These are phyloP conservation scores for Scenedesmus sp. DNA, from an alignment of 163 green algal genomes.

Conservation along the genomic window DNA sequence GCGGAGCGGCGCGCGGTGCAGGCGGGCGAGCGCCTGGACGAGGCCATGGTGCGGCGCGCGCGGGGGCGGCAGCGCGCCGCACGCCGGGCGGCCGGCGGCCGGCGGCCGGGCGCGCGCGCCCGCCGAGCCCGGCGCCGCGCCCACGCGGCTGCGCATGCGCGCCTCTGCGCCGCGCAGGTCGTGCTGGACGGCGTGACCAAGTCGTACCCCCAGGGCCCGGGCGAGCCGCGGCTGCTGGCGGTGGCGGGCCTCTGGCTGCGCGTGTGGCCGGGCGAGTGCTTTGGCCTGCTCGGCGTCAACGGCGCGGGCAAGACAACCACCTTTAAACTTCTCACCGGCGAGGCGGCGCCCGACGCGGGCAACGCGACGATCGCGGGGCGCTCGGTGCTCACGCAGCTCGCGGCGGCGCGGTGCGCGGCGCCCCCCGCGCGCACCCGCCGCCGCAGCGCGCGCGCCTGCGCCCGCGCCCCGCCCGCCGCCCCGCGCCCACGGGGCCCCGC, in stretches of 20 bases:
- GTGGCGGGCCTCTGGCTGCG: constrained; percentile 78
- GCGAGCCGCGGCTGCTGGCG: constrained; percentile 58
- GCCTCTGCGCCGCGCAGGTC: constrained; percentile 46
- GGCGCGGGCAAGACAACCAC: constrained; percentile 93
- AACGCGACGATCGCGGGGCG: constrained; percentile 65
- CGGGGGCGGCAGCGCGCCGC: too few species aligned
- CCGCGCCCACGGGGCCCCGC: not conserved
- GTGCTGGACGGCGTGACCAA: constrained; percentile 71
- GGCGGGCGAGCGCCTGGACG: constrained; percentile 15
- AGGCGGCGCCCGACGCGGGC: constrained; percentile 69
- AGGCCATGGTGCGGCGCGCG: constrained; percentile 27
- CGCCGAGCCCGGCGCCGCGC: not conserved
- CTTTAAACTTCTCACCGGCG: constrained; percentile 87
- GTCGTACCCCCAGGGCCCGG: constrained; percentile 57
- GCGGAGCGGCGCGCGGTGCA: constrained; percentile 60
- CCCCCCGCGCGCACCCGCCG: too few species aligned
- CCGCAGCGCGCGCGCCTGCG: too few species aligned
- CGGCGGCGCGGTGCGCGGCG: constrained; percentile 56
- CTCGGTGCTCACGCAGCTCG: constrained; percentile 60
- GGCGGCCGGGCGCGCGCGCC: too few species aligned
- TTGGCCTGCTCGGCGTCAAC: constrained; percentile 84
- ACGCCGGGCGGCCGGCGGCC: too few species aligned
- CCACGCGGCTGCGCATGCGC: too few species aligned
- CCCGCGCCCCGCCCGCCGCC: too few species aligned
- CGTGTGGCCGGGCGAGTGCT: constrained; percentile 75